Conservation (phyloP, 192 early-diverging fungal genomes). For the Coemansia asiatica region DNA sequence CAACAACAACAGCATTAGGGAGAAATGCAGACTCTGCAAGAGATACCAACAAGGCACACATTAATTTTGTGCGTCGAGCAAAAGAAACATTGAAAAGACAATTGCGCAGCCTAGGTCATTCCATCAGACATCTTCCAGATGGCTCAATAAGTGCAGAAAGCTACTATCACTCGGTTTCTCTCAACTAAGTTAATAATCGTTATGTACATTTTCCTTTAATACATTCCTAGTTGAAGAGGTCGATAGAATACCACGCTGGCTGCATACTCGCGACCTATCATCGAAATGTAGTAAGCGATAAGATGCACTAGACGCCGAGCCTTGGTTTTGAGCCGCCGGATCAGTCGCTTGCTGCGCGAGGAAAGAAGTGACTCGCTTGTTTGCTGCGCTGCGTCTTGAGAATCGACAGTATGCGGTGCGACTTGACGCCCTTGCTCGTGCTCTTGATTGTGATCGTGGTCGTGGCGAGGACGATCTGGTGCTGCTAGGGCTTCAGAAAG, state of each 20-base stretch:
- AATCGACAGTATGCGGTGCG: neutral
- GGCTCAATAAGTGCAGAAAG: conserved; percentile 2
- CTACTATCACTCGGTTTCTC: neutral
- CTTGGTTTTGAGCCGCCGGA: conserved; percentile 12
- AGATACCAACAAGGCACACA: conserved; percentile 8
- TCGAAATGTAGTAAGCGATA: conserved; percentile 25
- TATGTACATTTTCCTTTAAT: conserved; percentile 8
- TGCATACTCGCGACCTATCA: conserved; percentile 15
- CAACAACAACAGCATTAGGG: neutral
- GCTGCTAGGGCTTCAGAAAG: neutral
- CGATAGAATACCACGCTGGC: conserved; percentile 19
- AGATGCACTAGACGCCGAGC: conserved; percentile 14
- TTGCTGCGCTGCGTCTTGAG: neutral
- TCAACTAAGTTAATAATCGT: neutral
- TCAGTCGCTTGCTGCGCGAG: conserved; percentile 18
- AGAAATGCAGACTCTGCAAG: neutral
- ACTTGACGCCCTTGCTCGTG: neutral
- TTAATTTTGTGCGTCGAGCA: conserved; percentile 23
- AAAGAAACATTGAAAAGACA: conserved; percentile 27
- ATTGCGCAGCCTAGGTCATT: conserved; percentile 16
- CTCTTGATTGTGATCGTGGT: neutral
- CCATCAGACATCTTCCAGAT: conserved; percentile 14
- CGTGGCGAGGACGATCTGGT: neutral
- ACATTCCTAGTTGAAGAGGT: conserved; percentile 24
- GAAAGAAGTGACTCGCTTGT: neutral